phyloP scores from a whole-genome alignment of 2,329 filamentous ascomycete genomes.

The Pseudogymnoascus sp. region DNA sequence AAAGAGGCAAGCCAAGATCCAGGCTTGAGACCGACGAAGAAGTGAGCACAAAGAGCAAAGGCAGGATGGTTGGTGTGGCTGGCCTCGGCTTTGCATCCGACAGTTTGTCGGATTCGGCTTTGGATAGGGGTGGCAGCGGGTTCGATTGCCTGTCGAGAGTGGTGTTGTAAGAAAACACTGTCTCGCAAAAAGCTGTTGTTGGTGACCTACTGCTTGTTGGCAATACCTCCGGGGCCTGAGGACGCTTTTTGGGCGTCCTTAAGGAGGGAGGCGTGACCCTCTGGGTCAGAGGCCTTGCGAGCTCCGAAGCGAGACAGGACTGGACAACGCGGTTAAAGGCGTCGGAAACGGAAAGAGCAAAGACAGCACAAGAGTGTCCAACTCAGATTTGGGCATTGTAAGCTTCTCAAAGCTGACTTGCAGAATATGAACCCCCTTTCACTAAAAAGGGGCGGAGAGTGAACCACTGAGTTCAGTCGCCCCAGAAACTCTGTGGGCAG shows the following conservation, averaged over 20 bases:
- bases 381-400: background rate
- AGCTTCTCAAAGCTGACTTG: background rate
- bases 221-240: background rate
- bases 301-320: background rate
- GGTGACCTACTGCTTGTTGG: background rate
- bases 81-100: background rate
- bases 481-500: background rate
- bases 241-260: background rate
- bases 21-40: background rate
- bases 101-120: background rate
- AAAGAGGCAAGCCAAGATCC: background rate
- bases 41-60: background rate
- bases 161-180: background rate
- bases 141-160: background rate
- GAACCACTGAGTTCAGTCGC: background rate
- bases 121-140: background rate
- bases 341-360: background rate
- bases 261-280: background rate
- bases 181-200: background rate
- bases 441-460: background rate
- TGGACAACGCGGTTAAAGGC: background rate
- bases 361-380: background rate
- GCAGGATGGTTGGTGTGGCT: background rate
- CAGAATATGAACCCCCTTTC: background rate
- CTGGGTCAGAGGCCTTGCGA: background rate